phyloP scores from a whole-genome alignment of 2,329 filamentous ascomycete genomes.

The Fusarium cicatricum region DNA sequence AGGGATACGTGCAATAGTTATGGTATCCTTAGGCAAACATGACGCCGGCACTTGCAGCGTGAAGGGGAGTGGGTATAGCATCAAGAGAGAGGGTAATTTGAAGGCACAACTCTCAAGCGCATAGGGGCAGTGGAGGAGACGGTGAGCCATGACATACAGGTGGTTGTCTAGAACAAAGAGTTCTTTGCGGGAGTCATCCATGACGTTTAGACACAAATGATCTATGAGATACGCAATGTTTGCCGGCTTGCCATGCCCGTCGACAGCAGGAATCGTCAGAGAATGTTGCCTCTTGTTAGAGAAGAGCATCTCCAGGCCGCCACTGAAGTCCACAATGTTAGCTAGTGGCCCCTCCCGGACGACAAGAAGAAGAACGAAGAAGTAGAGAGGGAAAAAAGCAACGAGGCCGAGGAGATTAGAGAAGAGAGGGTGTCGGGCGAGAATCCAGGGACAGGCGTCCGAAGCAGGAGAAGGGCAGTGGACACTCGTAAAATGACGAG shows the following conservation, averaged over 20 bases:
- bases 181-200: slow-evolving; percentile 87
- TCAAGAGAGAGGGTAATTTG: not conserved
- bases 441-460: slow-evolving; percentile 31
- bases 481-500: slow-evolving; percentile 17
- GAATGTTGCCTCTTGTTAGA: slow-evolving; percentile 78
- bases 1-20: slow-evolving; percentile 4
- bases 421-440: slow-evolving; percentile 8
- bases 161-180: slow-evolving; percentile 88
- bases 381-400: slow-evolving; percentile 2
- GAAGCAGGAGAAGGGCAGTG: slow-evolving; percentile 12
- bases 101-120: not conserved
- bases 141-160: slow-evolving; percentile 70
- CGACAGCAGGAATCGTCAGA: slow-evolving; percentile 71
- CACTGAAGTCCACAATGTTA: slow-evolving; percentile 59
- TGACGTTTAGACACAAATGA: slow-evolving; percentile 80
- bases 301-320: slow-evolving; percentile 95
- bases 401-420: slow-evolving; percentile 11
- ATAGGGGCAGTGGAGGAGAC: slow-evolving; percentile 3
- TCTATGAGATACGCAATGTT: slow-evolving; percentile 80
- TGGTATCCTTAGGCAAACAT: slow-evolving; percentile 7
- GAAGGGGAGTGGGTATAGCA: slow-evolving; percentile 35
- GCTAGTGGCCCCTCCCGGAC: slow-evolving; percentile 11
- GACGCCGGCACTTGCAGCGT: slow-evolving; percentile 22
- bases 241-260: slow-evolving; percentile 65
- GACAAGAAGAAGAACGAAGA: not conserved